A percentile compares a stretch with the other conserved stretches of the same genome.
Evolutionary conservation across 495 filamentous ascomycete genomes (phyloP).

Genomic region (Aspergillus saccharolyticus): DNA sequence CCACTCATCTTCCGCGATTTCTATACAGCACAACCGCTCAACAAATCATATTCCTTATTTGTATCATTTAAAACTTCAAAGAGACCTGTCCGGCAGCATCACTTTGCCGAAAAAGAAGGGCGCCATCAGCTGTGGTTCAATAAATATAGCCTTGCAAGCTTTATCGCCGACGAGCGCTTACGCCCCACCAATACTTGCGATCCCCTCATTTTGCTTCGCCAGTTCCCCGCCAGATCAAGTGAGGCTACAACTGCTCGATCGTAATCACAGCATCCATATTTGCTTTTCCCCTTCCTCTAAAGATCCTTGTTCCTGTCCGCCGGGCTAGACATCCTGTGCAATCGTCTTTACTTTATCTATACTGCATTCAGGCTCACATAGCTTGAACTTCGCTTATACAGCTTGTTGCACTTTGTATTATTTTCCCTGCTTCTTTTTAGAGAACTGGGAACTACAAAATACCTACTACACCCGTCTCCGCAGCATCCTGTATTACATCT

Average conservation of each 20-base stretch:
- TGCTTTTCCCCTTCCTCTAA: slow-evolving; percentile 5
- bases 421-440: background rate
- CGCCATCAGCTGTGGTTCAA: background rate
- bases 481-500: background rate
- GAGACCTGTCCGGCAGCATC: no score
- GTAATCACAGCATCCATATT: slow-evolving; percentile 1
- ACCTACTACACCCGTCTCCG: background rate
- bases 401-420: background rate
- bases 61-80: no score
- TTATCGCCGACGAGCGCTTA: slow-evolving; percentile 5
- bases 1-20: no score
- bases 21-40: no score
- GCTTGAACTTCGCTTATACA: background rate
- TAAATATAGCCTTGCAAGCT: background rate
- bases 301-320: background rate
- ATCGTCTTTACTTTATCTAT: background rate
- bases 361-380: background rate
- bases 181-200: slow-evolving; percentile 6
- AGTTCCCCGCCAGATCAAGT: slow-evolving; percentile 1
- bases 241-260: slow-evolving; percentile 5
- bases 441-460: background rate
- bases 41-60: no score
- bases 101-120: no score
- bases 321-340: background rate
- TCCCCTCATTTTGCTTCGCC: slow-evolving; percentile 5